Conservation (phyloP, 1,139 yeast genomes). For the Sugiyamaella japonica region DNA sequence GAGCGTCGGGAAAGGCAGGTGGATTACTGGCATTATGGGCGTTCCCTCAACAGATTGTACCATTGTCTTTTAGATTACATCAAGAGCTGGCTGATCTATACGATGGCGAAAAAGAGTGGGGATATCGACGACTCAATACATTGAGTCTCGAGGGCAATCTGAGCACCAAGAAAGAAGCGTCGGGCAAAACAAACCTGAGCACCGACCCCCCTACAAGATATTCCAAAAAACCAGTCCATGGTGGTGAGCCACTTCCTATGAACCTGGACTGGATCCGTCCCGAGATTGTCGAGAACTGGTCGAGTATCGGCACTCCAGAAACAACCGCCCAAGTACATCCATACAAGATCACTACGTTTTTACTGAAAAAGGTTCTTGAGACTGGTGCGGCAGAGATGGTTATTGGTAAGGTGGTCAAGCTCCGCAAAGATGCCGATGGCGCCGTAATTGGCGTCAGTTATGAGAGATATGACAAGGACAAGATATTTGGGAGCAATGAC, state of each 20-base stretch:
- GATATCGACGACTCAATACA: constrained; percentile 84
- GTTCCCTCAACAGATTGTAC: constrained; percentile 92
- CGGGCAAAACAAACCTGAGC: constrained; percentile 1
- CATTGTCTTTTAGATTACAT: constrained; percentile 82
- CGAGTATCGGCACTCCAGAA: constrained; percentile 77
- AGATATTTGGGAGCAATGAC: not conserved
- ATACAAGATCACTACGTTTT: constrained; percentile 79
- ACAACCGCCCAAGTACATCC: constrained; percentile 98
- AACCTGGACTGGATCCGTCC: constrained; percentile 82
- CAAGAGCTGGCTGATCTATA: constrained; percentile 76
- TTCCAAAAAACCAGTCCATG: constrained; percentile 9
- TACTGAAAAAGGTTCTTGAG: constrained; percentile 77
- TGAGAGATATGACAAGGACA: constrained; percentile 12
- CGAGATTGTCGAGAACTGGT: constrained; percentile 68
- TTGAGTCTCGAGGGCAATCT: constrained; percentile 86
- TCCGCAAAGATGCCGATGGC: constrained; percentile 29
- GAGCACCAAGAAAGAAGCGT: not conserved
- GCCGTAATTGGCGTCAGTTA: constrained; percentile 29
- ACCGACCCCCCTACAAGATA: constrained; percentile 11
- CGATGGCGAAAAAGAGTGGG: constrained; percentile 87
- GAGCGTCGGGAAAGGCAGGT: constrained; percentile 97
- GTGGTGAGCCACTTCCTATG: constrained; percentile 51
- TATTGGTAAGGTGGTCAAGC: constrained; percentile 65
- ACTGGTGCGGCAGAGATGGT: constrained; percentile 82
- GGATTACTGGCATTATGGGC: constrained; percentile 95